Evolutionary conservation across 805 yeast species (phyloP), one percentile per base, ranked within the genome.

Genomic region (Candida krabiensis): DNA sequence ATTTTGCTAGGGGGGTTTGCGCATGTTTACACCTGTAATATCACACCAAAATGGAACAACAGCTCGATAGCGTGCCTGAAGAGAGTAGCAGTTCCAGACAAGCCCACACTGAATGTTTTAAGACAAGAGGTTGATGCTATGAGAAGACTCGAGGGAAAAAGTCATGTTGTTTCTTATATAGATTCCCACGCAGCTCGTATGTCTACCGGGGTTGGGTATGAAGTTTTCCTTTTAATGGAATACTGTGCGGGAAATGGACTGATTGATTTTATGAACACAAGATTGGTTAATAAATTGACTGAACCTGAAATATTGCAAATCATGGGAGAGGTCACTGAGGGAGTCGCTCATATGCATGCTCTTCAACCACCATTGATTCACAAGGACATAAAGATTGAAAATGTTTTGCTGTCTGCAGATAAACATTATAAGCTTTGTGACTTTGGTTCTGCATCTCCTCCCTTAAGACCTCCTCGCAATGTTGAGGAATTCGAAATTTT

Each of bases 111-210:
- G 58, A 87, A 86, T 52, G 75, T 83, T 17, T 69, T 93, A 35
- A 70, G 98, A 45, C 96, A 95, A 27, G 99, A 93, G 61, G 99
- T 93, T 12, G 98, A 93, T 58, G 95, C 97, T 9, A 91, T 93
- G 98, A 86, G 87, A 63, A 71, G 96, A 19, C 69, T 93, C 23
- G 70, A 81, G 44, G 96, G 95, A 7, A 77, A 85, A 47, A 74
- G 75, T 31, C 81, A 83, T 56, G 80, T 93, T 44, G 99, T 93
- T 2, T 80, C 87, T 3, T 93, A 93, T 60, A 86, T 89, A 36
- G 99, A 93, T 61, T 87, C 96, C 3, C 96, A 93, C 65, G 99
- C 99, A 5, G 80, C 95, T 9, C 73, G 95, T 50, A 66, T 83
- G 61, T 41, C 64, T 17, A 45, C 43, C n/a, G 58, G 68, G 2